Evolutionary conservation across 140 eudicot genomes (phyloP).

Genomic region (Flaveria floridana): DNA sequence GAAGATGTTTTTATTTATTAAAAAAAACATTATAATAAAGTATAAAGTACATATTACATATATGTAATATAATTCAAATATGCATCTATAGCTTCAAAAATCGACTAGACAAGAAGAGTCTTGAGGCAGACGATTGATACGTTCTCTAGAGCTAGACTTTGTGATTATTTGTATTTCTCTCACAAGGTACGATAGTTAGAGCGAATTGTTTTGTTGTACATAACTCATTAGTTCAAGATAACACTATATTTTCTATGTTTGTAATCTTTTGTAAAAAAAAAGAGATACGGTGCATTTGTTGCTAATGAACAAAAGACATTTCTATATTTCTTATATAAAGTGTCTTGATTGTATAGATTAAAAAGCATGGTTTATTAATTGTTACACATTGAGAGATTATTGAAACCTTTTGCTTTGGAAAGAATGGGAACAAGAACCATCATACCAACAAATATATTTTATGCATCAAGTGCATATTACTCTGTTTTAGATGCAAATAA

Average conservation of each 20-base stretch:
- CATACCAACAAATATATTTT: constrained; percentile 10
- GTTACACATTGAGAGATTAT: constrained; percentile 23
- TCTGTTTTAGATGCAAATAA: constrained; percentile 20
- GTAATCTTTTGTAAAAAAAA: neutral
- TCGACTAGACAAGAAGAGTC: neutral
- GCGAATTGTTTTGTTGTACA: neutral
- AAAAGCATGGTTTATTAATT: constrained; percentile 21
- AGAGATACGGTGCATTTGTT: neutral
- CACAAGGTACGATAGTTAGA: neutral
- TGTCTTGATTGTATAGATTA: constrained; percentile 9
- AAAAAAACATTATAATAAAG: neutral
- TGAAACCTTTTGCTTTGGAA: constrained; percentile 9
- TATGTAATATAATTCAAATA: neutral
- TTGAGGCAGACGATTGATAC: neutral
- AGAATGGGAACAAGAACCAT: constrained; percentile 25
- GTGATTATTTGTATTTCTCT: neutral
- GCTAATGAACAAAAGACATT: neutral
- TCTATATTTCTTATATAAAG: neutral
- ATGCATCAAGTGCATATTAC: neutral
- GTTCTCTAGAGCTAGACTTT: neutral
- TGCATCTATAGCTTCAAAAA: neutral
- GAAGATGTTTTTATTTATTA: too few species aligned
- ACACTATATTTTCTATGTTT: neutral
- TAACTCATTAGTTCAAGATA: neutral
- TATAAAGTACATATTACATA: neutral